Conservation (phyloP, 495 filamentous ascomycete species). For the Clohesyomyces aquaticus region DNA sequence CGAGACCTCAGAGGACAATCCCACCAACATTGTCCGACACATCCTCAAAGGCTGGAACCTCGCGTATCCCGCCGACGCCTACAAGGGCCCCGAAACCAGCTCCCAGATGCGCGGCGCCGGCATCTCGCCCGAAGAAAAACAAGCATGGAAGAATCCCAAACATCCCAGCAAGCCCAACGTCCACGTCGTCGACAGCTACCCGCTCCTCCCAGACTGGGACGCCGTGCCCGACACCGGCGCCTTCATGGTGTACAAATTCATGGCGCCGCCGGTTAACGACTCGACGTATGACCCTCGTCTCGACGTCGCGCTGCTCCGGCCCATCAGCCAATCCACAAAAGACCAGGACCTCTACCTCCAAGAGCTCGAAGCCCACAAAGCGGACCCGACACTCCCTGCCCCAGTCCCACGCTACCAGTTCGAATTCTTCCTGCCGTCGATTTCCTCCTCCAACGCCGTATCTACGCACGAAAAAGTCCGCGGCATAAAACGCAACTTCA, state of each 20-base stretch:
- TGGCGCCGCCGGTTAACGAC: constrained; percentile 70
- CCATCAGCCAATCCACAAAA: constrained; percentile 55
- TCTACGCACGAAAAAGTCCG: constrained; percentile 58
- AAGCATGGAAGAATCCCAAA: constrained; percentile 73
- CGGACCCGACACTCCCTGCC: constrained; percentile 64
- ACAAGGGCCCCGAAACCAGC: constrained; percentile 56
- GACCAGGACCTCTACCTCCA: constrained; percentile 49
- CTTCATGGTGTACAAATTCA: constrained; percentile 88
- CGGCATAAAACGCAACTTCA: constrained; percentile 73
- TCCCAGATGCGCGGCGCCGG: constrained; percentile 59
- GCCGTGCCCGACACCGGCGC: constrained; percentile 84
- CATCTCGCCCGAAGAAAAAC: constrained; percentile 59
- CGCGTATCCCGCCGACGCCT: constrained; percentile 69
- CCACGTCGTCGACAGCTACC: constrained; percentile 76
- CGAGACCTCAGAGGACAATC: constrained; percentile 71
- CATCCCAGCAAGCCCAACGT: constrained; percentile 84
- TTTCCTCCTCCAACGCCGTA: no score
- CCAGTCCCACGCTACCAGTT: constrained; percentile 71
- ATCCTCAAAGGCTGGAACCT: constrained; percentile 85
- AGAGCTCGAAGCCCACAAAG: constrained; percentile 60
- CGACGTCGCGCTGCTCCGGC: constrained; percentile 76
- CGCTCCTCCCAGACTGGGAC: constrained; percentile 84
- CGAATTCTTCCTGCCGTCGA: constrained; percentile 77
- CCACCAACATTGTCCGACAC: constrained; percentile 77
- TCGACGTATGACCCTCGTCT: constrained; percentile 74